Conservation (phyloP, 2,329 filamentous ascomycete genomes). For the Macrophomina tecta region DNA sequence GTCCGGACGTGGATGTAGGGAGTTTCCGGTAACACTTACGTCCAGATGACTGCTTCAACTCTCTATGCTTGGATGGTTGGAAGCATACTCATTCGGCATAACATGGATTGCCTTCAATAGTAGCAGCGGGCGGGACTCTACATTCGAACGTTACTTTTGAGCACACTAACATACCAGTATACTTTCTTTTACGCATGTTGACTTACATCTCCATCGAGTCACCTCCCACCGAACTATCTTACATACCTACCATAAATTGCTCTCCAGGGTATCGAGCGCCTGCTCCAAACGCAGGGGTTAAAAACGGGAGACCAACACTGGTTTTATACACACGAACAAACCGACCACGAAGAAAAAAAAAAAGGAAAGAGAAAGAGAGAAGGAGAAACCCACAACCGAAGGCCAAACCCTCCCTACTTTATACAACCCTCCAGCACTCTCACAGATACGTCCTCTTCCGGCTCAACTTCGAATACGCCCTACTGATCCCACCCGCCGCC, state of each 20-base stretch:
- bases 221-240: neutral
- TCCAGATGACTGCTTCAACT: too few relatives aligned
- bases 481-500: neutral
- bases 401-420: neutral
- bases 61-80: too few relatives aligned
- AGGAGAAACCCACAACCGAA: too few relatives aligned
- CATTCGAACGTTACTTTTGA: too few relatives aligned
- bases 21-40: too few relatives aligned
- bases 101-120: too few relatives aligned
- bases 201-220: neutral
- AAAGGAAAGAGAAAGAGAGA: neutral
- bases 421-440: neutral
- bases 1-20: too few relatives aligned
- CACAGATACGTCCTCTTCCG: constrained; percentile 25
- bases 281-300: neutral
- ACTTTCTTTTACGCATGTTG: too few relatives aligned
- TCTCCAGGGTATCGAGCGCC: constrained; percentile 19
- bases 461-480: constrained; percentile 25
- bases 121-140: too few relatives aligned
- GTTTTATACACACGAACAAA: neutral
- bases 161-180: too few relatives aligned
- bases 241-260: neutral
- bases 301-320: too few relatives aligned
- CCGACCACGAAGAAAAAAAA: neutral
- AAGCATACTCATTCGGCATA: too few relatives aligned